A percentile compares a stretch with the other conserved stretches of the same genome.
Conservation (phyloP, 805 yeast genomes). For the Danielia reshetovae region DNA sequence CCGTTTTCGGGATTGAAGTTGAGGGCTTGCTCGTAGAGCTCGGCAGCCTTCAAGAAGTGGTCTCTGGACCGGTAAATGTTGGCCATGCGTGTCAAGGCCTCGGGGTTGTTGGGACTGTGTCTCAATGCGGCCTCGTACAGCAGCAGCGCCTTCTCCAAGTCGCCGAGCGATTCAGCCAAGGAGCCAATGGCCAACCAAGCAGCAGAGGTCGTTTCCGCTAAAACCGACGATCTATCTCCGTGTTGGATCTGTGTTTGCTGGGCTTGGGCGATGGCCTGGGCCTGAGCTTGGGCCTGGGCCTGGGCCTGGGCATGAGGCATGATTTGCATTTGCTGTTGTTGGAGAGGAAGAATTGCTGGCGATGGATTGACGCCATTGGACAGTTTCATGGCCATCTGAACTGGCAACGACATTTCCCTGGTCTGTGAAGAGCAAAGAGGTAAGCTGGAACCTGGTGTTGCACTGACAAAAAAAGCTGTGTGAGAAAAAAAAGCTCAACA, state of each 20-base stretch:
- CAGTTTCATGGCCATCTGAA: constrained; percentile 19
- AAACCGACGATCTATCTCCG: constrained; percentile 13
- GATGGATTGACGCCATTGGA: constrained; percentile 10
- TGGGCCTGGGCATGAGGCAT: constrained; percentile 15
- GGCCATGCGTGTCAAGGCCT: constrained; percentile 81
- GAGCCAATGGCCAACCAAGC: constrained; percentile 90
- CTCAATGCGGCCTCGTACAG: constrained; percentile 86
- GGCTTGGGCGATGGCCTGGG: constrained; percentile 5
- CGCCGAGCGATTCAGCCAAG: constrained; percentile 84
- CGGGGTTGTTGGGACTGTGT: constrained; percentile 81
- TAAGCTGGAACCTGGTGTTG: neutral
- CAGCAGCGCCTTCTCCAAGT: constrained; percentile 81
- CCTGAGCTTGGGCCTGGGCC: constrained; percentile 9
- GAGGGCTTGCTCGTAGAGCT: constrained; percentile 83
- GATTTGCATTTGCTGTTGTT: constrained; percentile 16
- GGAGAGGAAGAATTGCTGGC: constrained; percentile 14
- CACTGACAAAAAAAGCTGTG: constrained; percentile 2
- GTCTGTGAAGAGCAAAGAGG: neutral
- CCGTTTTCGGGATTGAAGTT: constrained; percentile 82
- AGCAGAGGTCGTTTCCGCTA: constrained; percentile 58
- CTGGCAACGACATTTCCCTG: constrained; percentile 15
- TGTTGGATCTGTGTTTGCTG: constrained; percentile 6
- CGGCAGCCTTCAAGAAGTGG: constrained; percentile 91
- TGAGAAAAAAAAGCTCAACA: constrained; percentile 1
- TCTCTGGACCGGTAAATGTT: constrained; percentile 85